Evolutionary conservation across 169 alveolate genomes (phyloP), one percentile per base, ranked within the genome.

Genomic region (Fabrea salina): DNA sequence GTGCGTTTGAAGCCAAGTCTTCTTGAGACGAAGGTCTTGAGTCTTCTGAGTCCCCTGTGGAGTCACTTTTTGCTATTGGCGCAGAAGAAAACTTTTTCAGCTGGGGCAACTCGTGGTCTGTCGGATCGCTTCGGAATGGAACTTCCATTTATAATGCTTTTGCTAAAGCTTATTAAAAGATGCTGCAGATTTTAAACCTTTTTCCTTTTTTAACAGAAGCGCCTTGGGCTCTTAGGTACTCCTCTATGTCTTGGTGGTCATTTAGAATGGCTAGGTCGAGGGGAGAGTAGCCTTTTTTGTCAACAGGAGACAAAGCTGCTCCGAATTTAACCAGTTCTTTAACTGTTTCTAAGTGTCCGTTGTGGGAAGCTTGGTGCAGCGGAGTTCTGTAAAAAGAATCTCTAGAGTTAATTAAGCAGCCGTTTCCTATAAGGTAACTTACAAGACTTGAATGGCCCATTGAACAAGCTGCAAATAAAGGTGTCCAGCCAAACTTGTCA

Each of bases 291-390:
- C 75, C 75, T 64, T 35, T 25, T 19, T 64, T 56, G 33, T 56
- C 35, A 22, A 22, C 75, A 40, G 75, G 75, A 19, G 50, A 37
- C 54, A 64, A 4, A 8, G 56, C 75, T 37, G 75, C 75, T 11
- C 75, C 75, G 30, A 22, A 64, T 16, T 33, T 33, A 16, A 64
- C 41, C 32, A 64, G 51, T 40, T 64, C 75, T 40, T 35, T 32
- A 4, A 41, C 75, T 0, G 41, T 35, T 16, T 64, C 33, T 7
- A 16, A 13, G 6, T 64, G 75, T 0, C 75, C 75, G 30, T 37
- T 64, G 25, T 64, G 75, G 4, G 75, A 51, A 3, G 75, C 75
- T 33, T 64, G 75, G 30, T 64, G 75, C 33, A 64, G 30, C 19
- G 56, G 57, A 64, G 75, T 64, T 19, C 75, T 64, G 5, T 35